Percentiles rank a stretch among this genome's conserved stretches.
These are phyloP conservation scores for Talaromyces funiculosus DNA, from an alignment of 2,329 filamentous ascomycete genomes.

Conservation along the genomic window DNA sequence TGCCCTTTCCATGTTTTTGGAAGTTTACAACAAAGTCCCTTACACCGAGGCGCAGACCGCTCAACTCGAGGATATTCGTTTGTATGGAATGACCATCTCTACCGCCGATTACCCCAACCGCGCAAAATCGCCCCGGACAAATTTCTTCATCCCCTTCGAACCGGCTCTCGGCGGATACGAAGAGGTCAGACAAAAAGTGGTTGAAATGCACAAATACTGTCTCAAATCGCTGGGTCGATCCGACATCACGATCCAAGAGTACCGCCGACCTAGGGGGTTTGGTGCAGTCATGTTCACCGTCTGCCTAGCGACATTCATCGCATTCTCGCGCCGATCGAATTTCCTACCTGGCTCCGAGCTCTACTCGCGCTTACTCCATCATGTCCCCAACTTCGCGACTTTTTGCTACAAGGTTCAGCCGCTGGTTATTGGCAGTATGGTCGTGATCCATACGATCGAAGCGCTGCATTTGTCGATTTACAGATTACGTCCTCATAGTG, in stretches of 20 bases:
- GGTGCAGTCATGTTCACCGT: constrained; percentile 52
- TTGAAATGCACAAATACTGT: constrained; percentile 64
- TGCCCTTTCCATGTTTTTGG: constrained; percentile 72
- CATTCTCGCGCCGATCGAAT: constrained; percentile 46
- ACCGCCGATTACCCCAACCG: constrained; percentile 33
- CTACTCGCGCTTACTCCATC: constrained; percentile 47
- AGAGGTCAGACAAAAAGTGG: constrained; percentile 64
- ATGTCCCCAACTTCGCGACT: constrained; percentile 54
- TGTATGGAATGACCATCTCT: constrained; percentile 58
- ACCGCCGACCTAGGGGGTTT: constrained; percentile 45
- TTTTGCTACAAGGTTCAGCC: constrained; percentile 57
- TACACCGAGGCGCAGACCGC: constrained; percentile 52
- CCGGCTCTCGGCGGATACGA: constrained; percentile 64
- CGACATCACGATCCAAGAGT: constrained; percentile 51
- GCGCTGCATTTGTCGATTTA: constrained; percentile 42
- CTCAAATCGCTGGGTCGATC: constrained; percentile 57
- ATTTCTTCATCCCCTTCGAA: constrained; percentile 55
- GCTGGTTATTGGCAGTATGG: constrained; percentile 53
- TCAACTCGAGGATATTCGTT: constrained; percentile 59
- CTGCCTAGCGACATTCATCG: constrained; percentile 51
- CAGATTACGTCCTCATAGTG: constrained; percentile 48
- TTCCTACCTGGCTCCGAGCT: constrained; percentile 49
- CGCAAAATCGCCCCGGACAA: constrained; percentile 22
- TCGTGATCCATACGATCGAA: constrained; percentile 63
- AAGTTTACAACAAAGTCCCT: constrained; percentile 60